Conservation (phyloP, 352 stramenopile genomes). For the Phytopythium chamaehyphon region DNA sequence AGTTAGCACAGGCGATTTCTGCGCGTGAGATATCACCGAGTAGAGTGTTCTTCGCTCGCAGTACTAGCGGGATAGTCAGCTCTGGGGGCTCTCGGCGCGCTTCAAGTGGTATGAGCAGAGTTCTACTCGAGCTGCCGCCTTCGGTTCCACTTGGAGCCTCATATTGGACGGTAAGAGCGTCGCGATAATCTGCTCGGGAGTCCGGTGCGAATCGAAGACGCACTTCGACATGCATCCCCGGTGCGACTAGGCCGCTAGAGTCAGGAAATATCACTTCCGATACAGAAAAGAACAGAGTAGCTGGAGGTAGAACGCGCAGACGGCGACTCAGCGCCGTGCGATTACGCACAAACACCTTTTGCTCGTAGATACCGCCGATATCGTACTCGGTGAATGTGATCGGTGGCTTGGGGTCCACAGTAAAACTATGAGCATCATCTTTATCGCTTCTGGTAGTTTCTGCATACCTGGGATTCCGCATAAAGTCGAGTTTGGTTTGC, state of each 20-base stretch:
- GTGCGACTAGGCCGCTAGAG: conserved; percentile 50
- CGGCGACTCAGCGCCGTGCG: conserved; percentile 45
- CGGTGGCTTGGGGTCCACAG: conserved; percentile 39
- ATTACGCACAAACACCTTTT: conserved; percentile 63
- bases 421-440: conserved; percentile 24
- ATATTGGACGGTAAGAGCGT: conserved; percentile 49
- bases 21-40: conserved; percentile 52
- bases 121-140: conserved; percentile 9
- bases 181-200: conserved; percentile 72
- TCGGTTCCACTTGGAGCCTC: conserved; percentile 16
- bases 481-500: conserved; percentile 75
- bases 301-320: conserved; percentile 55
- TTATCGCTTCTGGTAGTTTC: not conserved
- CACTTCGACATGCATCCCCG: conserved; percentile 65
- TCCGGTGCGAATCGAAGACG: conserved; percentile 61
- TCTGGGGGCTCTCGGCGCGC: conserved; percentile 52
- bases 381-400: conserved; percentile 72
- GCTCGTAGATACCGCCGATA: conserved; percentile 72
- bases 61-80: conserved; percentile 57
- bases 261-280: conserved; percentile 38
- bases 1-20: conserved; percentile 48
- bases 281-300: conserved; percentile 64
- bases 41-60: conserved; percentile 55
- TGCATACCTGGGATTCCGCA: conserved; percentile 58
- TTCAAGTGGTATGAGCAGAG: conserved; percentile 40